Conservation (phyloP, 768 basidiomycete species). For the Russula lepida region DNA sequence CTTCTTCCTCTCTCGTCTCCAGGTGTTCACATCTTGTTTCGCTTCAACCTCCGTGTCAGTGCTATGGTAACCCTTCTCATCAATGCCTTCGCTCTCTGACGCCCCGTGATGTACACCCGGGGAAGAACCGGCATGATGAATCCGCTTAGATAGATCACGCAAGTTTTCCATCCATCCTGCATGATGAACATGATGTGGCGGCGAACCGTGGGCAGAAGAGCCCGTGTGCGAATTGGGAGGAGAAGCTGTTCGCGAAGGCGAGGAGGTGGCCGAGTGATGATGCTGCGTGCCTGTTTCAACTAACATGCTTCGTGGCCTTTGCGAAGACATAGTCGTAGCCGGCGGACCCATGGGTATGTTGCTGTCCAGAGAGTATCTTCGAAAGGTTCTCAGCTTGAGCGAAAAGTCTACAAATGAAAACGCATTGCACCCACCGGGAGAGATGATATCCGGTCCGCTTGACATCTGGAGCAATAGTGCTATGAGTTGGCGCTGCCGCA, state of each 20-base stretch:
- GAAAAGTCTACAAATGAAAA: background rate
- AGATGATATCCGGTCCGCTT: conserved; percentile 58
- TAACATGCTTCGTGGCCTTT: conserved; percentile 20
- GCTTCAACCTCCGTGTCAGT: conserved; percentile 19
- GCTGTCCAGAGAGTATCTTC: conserved; percentile 27
- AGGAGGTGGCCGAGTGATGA: background rate
- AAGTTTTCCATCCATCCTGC: conserved; percentile 33
- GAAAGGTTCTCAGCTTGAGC: background rate
- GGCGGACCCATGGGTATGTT: conserved; percentile 11
- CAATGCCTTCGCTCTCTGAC: conserved; percentile 27
- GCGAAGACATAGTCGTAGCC: background rate
- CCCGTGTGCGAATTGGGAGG: background rate
- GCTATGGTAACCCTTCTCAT: conserved; percentile 23
- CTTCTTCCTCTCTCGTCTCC: conserved; percentile 34
- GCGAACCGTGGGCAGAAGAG: background rate
- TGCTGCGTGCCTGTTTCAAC: conserved; percentile 1
- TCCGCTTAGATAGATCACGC: conserved; percentile 33
- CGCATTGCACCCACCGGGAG: conserved; percentile 38
- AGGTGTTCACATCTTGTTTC: conserved; percentile 24
- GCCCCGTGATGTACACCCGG: conserved; percentile 26
- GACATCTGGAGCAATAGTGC: conserved; percentile 47
- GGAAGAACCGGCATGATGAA: conserved; percentile 24
- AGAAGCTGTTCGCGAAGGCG: background rate
- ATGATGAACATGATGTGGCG: background rate
- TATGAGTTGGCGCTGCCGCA: conserved; percentile 45